Base-by-base conservation (phyloP, 2,329 filamentous ascomycete genomes). In the Zasmidium cellare region DNA sequence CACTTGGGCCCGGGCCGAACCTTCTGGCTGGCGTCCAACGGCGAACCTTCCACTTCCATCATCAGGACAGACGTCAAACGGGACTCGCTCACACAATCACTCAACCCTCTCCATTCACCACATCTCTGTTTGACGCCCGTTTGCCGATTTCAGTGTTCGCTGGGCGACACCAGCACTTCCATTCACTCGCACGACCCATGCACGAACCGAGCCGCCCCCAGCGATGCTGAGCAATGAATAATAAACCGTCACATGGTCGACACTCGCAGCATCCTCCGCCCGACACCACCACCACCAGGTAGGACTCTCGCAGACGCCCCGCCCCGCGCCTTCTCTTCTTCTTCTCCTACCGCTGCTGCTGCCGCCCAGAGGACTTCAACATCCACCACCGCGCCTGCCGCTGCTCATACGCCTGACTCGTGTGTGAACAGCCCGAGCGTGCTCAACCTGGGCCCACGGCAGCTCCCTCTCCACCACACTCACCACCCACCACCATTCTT, bases 201-300 rank as follows among this genome's bases (percentile, higher is more conserved):
- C 48, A 38, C 48, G 48, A 28, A 38, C 24, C 28, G 51, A 46
- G 22, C 46, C 50, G 50, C 19, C 23, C n/a, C 35, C n/a, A 53
- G 45, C 38, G 51, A 24, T 45, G 50, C 19, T 22, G 35, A 38
- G 50, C 38, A 46, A 53, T 53, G 51, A 53, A 53, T 53, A 53
- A 53, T 16, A 46, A 19, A 53, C 12, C 35, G 35, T 31, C 50
- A 44, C 50, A 52, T 52, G 50, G 31, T 52, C 50, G 50, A 52
- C 35, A 53, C 51, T 24, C 22, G 25, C 16, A 41, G 18, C n/a
- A n/a, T n/a, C 24, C 51, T 7, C 18, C 20, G 19, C 24, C 51
- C 44, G 46, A 41, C 51, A 46, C 44, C 11, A 45, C 50, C 24
- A 44, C 50, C 24, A 38, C 51, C 44, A 53, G 51, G 51, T 53